Percentiles rank a stretch among this genome's conserved stretches.
phyloP scores from a whole-genome alignment of 2,329 filamentous ascomycete species.

The Fusarium sp. region DNA sequence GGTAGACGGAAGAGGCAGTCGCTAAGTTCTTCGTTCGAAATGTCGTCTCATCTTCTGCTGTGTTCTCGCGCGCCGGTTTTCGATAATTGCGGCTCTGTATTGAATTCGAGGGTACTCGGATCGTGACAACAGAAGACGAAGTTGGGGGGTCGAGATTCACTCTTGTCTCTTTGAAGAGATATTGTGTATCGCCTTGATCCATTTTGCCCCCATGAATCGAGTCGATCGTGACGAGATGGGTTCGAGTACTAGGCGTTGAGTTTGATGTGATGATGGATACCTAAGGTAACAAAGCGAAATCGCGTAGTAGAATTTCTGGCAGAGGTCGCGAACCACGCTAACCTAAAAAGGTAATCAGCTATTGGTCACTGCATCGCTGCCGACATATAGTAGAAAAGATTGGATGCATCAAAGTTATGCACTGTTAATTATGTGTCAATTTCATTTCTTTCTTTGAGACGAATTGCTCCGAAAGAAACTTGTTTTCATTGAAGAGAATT shows the following conservation, averaged over 20 bases:
- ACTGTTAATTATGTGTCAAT: neutral
- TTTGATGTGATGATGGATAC: conserved; percentile 27
- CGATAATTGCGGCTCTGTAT: conserved; percentile 56
- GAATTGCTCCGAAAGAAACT: neutral
- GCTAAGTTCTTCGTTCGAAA: conserved; percentile 81
- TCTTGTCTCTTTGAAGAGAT: conserved; percentile 87
- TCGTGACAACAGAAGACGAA: conserved; percentile 74
- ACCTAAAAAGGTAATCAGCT: conserved; percentile 51
- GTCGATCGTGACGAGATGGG: conserved; percentile 27
- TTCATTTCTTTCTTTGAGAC: neutral
- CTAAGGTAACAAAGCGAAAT: conserved; percentile 33
- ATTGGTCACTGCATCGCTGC: neutral
- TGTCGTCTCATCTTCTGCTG: conserved; percentile 73
- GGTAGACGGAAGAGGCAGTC: conserved; percentile 83
- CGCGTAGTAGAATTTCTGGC: conserved; percentile 50
- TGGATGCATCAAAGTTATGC: neutral
- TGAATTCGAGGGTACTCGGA: conserved; percentile 70
- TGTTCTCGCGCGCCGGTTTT: conserved; percentile 48
- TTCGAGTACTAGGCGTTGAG: conserved; percentile 20
- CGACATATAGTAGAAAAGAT: neutral
- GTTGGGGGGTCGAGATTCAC: conserved; percentile 81
- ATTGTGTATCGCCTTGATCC: conserved; percentile 69
- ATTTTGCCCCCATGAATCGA: conserved; percentile 72
- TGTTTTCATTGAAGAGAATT: neutral
- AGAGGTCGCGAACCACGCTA: conserved; percentile 46